phyloP scores from a whole-genome alignment of 106 monocot species.

The Dendrobium nobile region DNA sequence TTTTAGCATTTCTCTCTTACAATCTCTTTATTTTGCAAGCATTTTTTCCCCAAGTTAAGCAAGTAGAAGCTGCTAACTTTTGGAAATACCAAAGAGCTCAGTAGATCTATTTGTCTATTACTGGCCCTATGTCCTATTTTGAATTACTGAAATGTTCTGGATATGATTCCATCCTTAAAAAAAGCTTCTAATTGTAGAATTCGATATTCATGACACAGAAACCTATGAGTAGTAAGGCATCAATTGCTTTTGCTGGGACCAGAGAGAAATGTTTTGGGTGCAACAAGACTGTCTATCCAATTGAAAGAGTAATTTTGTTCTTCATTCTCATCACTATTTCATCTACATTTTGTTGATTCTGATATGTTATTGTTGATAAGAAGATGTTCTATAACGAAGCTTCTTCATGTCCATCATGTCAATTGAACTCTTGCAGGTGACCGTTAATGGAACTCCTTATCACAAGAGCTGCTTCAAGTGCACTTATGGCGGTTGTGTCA shows the following conservation, averaged over 20 bases:
- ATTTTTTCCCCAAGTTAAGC: not conserved
- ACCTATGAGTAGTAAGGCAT: constrained; percentile 36
- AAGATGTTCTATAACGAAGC: not conserved
- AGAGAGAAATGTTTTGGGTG: constrained; percentile 86
- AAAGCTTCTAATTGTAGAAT: not conserved
- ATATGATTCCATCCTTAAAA: not conserved
- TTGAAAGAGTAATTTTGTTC: constrained; percentile 53
- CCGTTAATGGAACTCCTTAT: constrained; percentile 49
- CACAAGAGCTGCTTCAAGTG: constrained; percentile 92
- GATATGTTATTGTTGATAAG: not conserved
- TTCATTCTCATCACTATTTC: not conserved
- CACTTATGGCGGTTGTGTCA: constrained; percentile 68
- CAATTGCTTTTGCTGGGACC: constrained; percentile 65
- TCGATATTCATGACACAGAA: constrained; percentile 28
- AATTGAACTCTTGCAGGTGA: constrained; percentile 25
- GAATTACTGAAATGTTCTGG: no score
- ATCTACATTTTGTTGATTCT: not conserved
- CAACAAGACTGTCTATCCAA: constrained; percentile 81
- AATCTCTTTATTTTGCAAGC: not conserved
- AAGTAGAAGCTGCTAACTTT: not conserved
- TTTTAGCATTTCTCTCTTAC: not conserved
- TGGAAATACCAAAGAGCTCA: not conserved
- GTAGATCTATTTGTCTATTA: no score
- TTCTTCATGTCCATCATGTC: not conserved
- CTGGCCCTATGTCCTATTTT: no score